phyloP scores from a whole-genome alignment of 306 rosid genomes.

The Vicia sativa region DNA sequence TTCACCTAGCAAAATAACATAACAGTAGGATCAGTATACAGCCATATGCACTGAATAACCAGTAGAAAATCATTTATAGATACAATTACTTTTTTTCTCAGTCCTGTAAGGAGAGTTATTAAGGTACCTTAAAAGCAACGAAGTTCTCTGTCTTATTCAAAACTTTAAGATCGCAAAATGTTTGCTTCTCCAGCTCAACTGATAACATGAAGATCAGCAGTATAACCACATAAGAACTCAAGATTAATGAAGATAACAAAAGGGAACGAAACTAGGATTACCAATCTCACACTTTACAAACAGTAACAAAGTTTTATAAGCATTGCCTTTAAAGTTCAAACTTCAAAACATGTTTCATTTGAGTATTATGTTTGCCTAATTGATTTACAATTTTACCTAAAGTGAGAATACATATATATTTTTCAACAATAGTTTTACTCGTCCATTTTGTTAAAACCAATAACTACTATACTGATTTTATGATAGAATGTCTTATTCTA shows the following conservation, averaged over 20 bases:
- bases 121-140: slow-evolving; percentile 87
- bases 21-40: slow-evolving; percentile 9
- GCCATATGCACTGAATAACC: neutral
- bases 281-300: neutral
- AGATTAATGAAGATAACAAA: slow-evolving; percentile 4
- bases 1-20: slow-evolving; percentile 66
- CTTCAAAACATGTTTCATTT: neutral
- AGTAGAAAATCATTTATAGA: slow-evolving; percentile 20
- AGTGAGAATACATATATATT: neutral
- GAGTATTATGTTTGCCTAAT: neutral
- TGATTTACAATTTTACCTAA: slow-evolving; percentile 8
- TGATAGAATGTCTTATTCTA: too few species aligned
- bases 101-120: neutral
- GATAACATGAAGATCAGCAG: slow-evolving; percentile 41
- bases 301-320: slow-evolving; percentile 10
- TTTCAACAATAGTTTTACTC: neutral
- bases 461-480: too few species aligned
- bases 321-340: slow-evolving; percentile 5
- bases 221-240: slow-evolving; percentile 27
- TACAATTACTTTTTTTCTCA: neutral
- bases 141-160: slow-evolving; percentile 66
- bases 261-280: neutral
- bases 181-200: slow-evolving; percentile 91
- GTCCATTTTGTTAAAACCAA: too few species aligned
- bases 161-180: slow-evolving; percentile 85